phyloP scores from a whole-genome alignment of 2,329 filamentous ascomycete species.

The Pseudocercospora fuligena region DNA sequence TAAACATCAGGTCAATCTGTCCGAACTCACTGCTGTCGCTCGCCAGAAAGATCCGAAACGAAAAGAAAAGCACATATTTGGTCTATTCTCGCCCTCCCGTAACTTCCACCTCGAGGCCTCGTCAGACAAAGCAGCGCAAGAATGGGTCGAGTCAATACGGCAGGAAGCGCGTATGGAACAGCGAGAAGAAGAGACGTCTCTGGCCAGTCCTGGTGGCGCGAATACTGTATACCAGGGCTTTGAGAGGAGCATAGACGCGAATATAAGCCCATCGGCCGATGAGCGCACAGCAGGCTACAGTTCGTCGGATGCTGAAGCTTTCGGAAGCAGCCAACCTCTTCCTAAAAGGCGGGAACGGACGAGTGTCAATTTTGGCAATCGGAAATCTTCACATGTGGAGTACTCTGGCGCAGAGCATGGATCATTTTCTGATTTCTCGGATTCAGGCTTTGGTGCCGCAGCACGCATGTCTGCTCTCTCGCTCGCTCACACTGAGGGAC shows the following conservation, averaged over 20 bases:
- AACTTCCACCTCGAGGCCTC: slow-evolving; percentile 89
- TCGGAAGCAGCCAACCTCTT: slow-evolving; percentile 24
- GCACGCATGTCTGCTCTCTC: slow-evolving; percentile 42
- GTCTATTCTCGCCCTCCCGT: slow-evolving; percentile 84
- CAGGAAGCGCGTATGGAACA: slow-evolving; percentile 82
- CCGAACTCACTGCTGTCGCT: slow-evolving; percentile 88
- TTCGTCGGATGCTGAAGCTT: slow-evolving; percentile 51
- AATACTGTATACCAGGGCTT: slow-evolving; percentile 53
- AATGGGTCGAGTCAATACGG: slow-evolving; percentile 85
- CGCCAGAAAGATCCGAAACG: slow-evolving; percentile 87
- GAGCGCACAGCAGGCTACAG: slow-evolving; percentile 44
- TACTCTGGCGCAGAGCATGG: slow-evolving; percentile 70
- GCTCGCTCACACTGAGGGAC: slow-evolving; percentile 35
- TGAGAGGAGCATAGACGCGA: slow-evolving; percentile 41
- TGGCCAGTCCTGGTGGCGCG: slow-evolving; percentile 67
- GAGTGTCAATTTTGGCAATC: slow-evolving; percentile 41
- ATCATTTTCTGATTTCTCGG: slow-evolving; percentile 84
- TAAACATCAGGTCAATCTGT: slow-evolving; percentile 82
- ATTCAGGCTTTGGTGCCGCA: slow-evolving; percentile 35
- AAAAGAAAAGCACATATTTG: slow-evolving; percentile 85
- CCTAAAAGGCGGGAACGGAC: slow-evolving; percentile 37
- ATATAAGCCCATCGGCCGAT: slow-evolving; percentile 29
- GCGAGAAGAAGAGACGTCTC: slow-evolving; percentile 81
- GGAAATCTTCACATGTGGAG: slow-evolving; percentile 65
- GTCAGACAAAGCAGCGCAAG: slow-evolving; percentile 73